Percentiles rank a stretch among this genome's conserved stretches.
These are phyloP conservation scores for Cyclotella choctawhatcheeana DNA, from an alignment of 108 stramenopile genomes.

Conservation along the genomic window DNA sequence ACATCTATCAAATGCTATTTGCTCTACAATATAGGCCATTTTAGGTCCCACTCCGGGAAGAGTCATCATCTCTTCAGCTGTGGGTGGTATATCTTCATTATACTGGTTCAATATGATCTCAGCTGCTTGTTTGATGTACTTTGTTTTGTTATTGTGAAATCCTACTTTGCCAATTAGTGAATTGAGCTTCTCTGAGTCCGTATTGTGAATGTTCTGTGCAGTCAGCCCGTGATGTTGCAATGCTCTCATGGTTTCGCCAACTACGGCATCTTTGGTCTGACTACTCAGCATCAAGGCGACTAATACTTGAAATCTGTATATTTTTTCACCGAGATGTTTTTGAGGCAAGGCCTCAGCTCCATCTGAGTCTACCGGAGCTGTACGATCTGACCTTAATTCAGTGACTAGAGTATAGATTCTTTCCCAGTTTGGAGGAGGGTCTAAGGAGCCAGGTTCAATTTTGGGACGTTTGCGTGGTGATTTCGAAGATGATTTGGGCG, in stretches of 20 bases:
- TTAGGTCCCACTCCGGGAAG: conserved; percentile 92
- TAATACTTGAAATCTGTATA: conserved; percentile 78
- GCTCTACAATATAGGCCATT: conserved; percentile 90
- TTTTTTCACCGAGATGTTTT: conserved; percentile 44
- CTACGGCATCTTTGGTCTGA: conserved; percentile 94
- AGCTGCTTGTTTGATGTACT: conserved; percentile 74
- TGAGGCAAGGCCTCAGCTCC: conserved; percentile 80
- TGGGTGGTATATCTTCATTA: conserved; percentile 80
- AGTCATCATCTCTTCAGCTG: conserved; percentile 72
- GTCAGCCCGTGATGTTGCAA: conserved; percentile 71
- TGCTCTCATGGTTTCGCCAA: conserved; percentile 73
- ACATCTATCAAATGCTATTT: conserved; percentile 61
- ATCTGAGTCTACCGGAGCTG: conserved; percentile 83
- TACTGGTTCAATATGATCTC: conserved; percentile 69
- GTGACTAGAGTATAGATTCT: conserved; percentile 69
- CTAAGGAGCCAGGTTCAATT: conserved; percentile 49
- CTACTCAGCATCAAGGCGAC: conserved; percentile 86
- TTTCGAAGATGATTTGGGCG: conserved; percentile 23
- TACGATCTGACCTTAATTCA: conserved; percentile 79
- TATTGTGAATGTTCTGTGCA: conserved; percentile 69
- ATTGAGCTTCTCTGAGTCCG: conserved; percentile 61
- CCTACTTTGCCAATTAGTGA: conserved; percentile 76
- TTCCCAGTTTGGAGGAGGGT: conserved; percentile 74
- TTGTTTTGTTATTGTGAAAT: conserved; percentile 95
- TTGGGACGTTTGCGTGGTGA: conserved; percentile 48